phyloP scores from a whole-genome alignment of 768 basidiomycete genomes.

The Gymnopilus junonius region DNA sequence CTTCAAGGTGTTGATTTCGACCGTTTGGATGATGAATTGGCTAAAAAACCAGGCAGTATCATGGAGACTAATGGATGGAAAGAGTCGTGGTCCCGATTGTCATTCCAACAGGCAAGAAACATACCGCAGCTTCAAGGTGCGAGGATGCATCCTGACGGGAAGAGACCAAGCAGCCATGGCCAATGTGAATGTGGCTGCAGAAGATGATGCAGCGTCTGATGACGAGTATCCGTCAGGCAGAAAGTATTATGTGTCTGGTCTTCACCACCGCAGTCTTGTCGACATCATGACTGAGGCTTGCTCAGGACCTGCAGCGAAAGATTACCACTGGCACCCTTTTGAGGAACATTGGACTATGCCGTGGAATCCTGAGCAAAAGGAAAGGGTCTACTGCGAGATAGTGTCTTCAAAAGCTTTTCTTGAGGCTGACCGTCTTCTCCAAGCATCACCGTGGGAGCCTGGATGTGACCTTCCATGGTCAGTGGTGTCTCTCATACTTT shows the following conservation, averaged over 20 bases:
- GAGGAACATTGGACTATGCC: constrained; percentile 27
- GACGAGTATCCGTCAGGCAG: constrained; percentile 7
- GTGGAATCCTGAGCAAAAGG: constrained; percentile 9
- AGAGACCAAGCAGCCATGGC: constrained; percentile 3
- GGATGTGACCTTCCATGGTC: no score
- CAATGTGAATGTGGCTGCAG: constrained; percentile 2
- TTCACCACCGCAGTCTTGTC: constrained; percentile 25
- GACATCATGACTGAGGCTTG: constrained; percentile 17
- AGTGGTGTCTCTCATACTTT: no score
- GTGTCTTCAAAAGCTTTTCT: no score
- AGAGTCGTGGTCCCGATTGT: constrained; percentile 21
- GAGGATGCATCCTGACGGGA: constrained; percentile 8
- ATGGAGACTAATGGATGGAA: constrained; percentile 28
- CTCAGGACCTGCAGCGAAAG: constrained; percentile 16
- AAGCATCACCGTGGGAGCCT: no score
- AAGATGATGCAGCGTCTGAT: constrained; percentile 9
- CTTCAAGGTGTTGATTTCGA: constrained; percentile 25
- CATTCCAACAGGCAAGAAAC: constrained; percentile 25
- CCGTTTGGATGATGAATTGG: constrained; percentile 21
- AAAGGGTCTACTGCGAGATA: no score
- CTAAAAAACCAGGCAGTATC: constrained; percentile 12
- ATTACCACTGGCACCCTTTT: constrained; percentile 32
- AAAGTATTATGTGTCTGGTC: constrained; percentile 19
- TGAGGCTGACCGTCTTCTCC: no score
- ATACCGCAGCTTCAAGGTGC: constrained; percentile 7